These are phyloP conservation scores for Tephrocybe sp. DNA, from an alignment of 768 basidiomycete species.

Conservation along the genomic window DNA sequence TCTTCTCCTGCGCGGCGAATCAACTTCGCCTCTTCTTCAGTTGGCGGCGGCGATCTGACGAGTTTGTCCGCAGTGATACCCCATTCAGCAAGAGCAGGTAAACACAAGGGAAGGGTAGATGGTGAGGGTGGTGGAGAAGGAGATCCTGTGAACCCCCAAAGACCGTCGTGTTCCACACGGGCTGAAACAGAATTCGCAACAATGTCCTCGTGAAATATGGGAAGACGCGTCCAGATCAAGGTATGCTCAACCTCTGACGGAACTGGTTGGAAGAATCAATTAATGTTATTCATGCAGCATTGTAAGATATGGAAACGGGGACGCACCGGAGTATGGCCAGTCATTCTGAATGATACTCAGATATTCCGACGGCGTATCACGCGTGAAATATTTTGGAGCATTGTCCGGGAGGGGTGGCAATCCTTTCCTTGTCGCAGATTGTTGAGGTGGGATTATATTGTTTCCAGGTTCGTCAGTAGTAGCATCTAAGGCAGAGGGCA, in stretches of 20 bases:
- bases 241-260: conserved; percentile 72
- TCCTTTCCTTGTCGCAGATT: conserved; percentile 1
- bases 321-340: conserved; percentile 83
- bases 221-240: conserved; percentile 74
- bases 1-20: conserved; percentile 52
- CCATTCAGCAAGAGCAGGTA: conserved; percentile 71
- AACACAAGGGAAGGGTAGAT: conserved; percentile 50
- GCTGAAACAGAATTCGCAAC: conserved; percentile 47
- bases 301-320: neutral
- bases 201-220: conserved; percentile 62
- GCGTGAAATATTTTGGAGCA: conserved; percentile 61
- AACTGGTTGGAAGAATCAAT: conserved; percentile 43
- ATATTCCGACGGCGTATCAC: conserved; percentile 52
- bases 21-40: conserved; percentile 50
- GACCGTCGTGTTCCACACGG: conserved; percentile 69
- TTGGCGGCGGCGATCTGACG: conserved; percentile 48
- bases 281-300: conserved; percentile 31
- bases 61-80: conserved; percentile 61
- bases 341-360: conserved; percentile 78
- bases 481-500: conserved; percentile 50
- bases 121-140: conserved; percentile 55
- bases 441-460: neutral
- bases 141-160: conserved; percentile 79
- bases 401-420: conserved; percentile 31
- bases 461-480: conserved; percentile 11